Evolutionary conservation across 2,329 filamentous ascomycete species (phyloP).

Genomic region (Catunica adiposa): DNA sequence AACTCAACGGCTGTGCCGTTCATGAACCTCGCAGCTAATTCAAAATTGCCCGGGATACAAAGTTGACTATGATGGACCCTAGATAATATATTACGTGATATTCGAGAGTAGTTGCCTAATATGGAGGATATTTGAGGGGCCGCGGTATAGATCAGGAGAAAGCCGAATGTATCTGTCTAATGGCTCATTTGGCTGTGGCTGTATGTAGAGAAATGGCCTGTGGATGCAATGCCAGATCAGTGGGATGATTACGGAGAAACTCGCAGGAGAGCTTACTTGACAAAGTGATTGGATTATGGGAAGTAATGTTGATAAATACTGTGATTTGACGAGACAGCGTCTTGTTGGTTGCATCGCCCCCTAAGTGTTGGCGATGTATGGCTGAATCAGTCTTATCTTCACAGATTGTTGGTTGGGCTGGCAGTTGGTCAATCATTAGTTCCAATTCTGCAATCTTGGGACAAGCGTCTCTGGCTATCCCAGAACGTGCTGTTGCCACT

Average conservation of each 20-base stretch:
- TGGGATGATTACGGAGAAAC: background rate
- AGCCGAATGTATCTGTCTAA: background rate
- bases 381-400: too few relatives aligned
- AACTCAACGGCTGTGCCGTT: background rate
- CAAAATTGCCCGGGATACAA: background rate
- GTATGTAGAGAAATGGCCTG: too few relatives aligned
- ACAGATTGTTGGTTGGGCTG: too few relatives aligned
- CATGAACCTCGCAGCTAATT: background rate
- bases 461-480: too few relatives aligned
- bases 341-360: background rate
- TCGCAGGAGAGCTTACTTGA: background rate
- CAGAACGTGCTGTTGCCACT: background rate
- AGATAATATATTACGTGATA: background rate
- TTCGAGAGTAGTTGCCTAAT: background rate
- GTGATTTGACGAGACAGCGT: background rate
- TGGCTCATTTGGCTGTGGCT: too few relatives aligned
- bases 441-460: too few relatives aligned
- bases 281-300: background rate
- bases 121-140: background rate
- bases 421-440: too few relatives aligned
- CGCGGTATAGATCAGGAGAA: background rate
- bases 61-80: background rate
- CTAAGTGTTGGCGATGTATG: too few relatives aligned
- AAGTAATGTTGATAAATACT: background rate
- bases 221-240: background rate